phyloP scores from a whole-genome alignment of 495 filamentous ascomycete genomes.

The Podospora pseudoanserina region DNA sequence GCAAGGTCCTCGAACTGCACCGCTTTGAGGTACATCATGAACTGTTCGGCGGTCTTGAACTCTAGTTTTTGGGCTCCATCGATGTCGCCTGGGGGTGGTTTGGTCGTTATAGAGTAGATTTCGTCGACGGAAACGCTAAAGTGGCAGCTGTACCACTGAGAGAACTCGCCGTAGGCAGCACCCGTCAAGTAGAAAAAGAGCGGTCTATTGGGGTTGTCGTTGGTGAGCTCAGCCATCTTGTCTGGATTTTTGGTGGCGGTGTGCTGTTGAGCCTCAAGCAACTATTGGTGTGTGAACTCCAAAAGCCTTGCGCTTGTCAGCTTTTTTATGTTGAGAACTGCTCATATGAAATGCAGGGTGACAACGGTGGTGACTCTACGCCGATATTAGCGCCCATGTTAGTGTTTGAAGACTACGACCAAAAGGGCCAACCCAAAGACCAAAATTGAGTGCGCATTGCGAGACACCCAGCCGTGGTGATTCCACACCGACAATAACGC shows the following conservation, averaged over 20 bases:
- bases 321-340: neutral
- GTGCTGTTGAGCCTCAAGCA: neutral
- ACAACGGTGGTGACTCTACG: neutral
- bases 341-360: too few relatives aligned
- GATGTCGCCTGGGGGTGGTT: neutral
- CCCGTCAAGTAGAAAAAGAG: constrained; percentile 33
- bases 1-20: constrained; percentile 27
- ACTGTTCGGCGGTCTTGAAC: constrained; percentile 37
- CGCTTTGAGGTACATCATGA: constrained; percentile 42
- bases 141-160: constrained; percentile 31
- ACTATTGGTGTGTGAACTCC: neutral
- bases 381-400: neutral
- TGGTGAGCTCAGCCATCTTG: neutral
- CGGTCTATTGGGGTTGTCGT: constrained; percentile 8
- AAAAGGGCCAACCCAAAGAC: neutral
- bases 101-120: constrained; percentile 26
- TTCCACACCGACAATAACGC: neutral
- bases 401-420: neutral
- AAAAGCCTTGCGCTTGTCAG: neutral
- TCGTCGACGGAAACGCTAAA: constrained; percentile 28
- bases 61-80: constrained; percentile 21
- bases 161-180: constrained; percentile 29
- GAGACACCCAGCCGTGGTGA: neutral
- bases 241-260: neutral
- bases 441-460: neutral